Percentiles rank a stretch among this genome's conserved stretches.
Conservation (phyloP, 805 yeast species). For the Kodamaea laetipori region DNA sequence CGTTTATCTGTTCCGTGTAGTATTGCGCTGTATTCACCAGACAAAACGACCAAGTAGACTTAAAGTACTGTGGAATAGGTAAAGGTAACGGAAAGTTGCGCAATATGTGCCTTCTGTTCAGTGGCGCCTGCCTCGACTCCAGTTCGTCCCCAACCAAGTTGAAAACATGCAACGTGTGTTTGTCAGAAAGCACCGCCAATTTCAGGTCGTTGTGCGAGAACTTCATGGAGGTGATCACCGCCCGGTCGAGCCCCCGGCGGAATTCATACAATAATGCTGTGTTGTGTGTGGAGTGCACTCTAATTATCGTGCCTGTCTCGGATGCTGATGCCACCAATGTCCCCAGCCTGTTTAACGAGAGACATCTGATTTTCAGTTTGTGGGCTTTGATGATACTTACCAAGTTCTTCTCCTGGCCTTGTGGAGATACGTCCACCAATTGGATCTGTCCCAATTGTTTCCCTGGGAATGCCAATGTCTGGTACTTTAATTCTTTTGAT, state of each 20-base stretch:
- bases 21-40: slow-evolving; percentile 58
- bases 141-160: slow-evolving; percentile 39
- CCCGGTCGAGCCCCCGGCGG: slow-evolving; percentile 87
- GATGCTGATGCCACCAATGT: slow-evolving; percentile 78
- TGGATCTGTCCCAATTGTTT: slow-evolving; percentile 76
- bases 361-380: slow-evolving; percentile 60
- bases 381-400: slow-evolving; percentile 79
- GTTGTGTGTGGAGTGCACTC: slow-evolving; percentile 68
- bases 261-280: slow-evolving; percentile 80
- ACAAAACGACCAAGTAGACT: slow-evolving; percentile 86
- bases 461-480: slow-evolving; percentile 77
- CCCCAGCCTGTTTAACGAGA: slow-evolving; percentile 65
- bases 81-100: slow-evolving; percentile 52
- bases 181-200: slow-evolving; percentile 85
- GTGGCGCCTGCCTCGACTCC: slow-evolving; percentile 19
- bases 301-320: slow-evolving; percentile 76
- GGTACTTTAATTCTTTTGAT: slow-evolving; percentile 29
- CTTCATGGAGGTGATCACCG: slow-evolving; percentile 76
- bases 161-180: slow-evolving; percentile 85
- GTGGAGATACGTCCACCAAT: slow-evolving; percentile 70
- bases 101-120: slow-evolving; percentile 65
- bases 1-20: slow-evolving; percentile 28
- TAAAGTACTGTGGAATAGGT: slow-evolving; percentile 66
- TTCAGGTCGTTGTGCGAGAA: slow-evolving; percentile 76
- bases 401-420: slow-evolving; percentile 61